Evolutionary conservation across 768 basidiomycete species (phyloP), one percentile per base, ranked within the genome.

Genomic region (Chalciporus pseudorubinellus): DNA sequence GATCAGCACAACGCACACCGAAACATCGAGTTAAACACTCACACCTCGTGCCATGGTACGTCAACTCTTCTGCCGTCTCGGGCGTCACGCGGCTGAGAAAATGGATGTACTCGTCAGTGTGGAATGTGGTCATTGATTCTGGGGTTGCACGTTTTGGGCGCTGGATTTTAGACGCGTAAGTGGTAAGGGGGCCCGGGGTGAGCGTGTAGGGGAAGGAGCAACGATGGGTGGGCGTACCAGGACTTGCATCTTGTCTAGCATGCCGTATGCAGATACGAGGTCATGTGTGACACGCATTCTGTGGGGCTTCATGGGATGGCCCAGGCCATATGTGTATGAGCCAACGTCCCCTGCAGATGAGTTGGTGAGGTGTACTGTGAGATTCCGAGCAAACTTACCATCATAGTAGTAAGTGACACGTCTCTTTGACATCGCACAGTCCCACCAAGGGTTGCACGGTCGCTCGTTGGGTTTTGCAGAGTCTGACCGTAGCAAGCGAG

Each of bases 91-190:
- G 80, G 48, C 82, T 77, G 40, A 99, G 73, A 61, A 98, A 95
- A 61, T 98, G 85, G 52, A 99, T 80, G 70, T 97, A 99, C 78
- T 99, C 97, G 74, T 99, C 97, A 19, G 95, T 93, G 69, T 99
- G 97, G 70, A 98, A 99, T 11, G 85, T 74, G n/a, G 90, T 87
- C 89, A 99, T 89, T 20, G 81, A 78, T 61, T 84, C 79, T 13
- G 86, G 80, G 0, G 82, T 77, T 4, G 90, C 84, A 18, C 90
- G 77, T 57, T 76, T 79, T 6, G 92, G 85, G 62, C 76, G 78
- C 89, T 91, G 61, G 2, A 26, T 26, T 26, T 26, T 26, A 26
- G 26, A 26, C 26, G 26, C 26, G 26, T 26, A 9, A 26, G 26
- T 26, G 26, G 9, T 26, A 26, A 26, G 26, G 6, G 26, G 6